Evolutionary conservation across 169 alveolate species (phyloP).

Genomic region (Perkinsus marinus): DNA sequence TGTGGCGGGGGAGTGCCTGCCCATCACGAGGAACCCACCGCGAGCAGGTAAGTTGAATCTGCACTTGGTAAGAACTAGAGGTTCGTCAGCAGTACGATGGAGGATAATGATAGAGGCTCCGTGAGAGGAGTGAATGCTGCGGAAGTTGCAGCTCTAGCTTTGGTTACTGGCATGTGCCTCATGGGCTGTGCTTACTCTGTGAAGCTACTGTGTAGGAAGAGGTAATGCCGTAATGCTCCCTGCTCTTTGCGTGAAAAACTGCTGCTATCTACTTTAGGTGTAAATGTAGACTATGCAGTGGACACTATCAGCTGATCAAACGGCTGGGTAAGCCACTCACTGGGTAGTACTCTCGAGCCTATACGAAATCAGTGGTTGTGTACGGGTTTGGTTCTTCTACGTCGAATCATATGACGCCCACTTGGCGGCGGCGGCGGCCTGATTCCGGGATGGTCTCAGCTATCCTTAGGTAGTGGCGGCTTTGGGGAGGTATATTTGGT

Average conservation of each 20-base stretch:
- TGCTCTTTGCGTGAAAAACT: background rate
- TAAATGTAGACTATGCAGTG: conserved; percentile 13
- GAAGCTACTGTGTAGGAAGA: background rate
- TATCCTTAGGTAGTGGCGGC: conserved; percentile 13
- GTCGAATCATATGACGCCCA: no score
- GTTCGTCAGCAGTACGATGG: no score
- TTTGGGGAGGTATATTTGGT: conserved; percentile 16
- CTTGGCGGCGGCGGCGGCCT: no score
- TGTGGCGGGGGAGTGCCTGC: background rate
- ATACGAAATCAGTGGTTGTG: no score
- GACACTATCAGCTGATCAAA: background rate
- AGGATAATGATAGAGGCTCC: no score
- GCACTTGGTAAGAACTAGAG: no score
- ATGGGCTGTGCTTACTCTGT: background rate
- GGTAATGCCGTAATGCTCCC: background rate
- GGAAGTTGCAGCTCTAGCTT: background rate
- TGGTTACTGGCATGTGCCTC: background rate
- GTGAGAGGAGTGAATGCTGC: background rate
- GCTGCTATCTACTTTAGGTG: background rate
- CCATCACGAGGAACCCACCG: background rate
- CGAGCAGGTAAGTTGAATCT: no score
- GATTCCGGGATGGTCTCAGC: no score
- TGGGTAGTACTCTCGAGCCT: background rate
- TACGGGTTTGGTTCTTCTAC: no score
- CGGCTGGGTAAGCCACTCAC: background rate